Conservation (phyloP, 2,329 filamentous ascomycete species). For the Pseudopyrenochaeta lycopersici region DNA sequence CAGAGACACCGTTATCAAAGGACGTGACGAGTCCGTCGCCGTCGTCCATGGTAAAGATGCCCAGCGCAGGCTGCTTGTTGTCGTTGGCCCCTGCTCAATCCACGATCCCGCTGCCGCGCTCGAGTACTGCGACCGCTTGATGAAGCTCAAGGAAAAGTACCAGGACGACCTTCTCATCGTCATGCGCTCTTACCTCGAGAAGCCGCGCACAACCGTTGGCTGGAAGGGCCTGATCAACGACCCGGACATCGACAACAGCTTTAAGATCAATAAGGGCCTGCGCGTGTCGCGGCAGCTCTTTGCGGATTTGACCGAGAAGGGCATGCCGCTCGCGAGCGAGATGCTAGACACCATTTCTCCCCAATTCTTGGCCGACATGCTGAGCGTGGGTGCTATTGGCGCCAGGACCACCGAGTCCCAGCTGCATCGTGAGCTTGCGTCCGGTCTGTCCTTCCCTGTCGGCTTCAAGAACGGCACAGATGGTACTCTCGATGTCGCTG, state of each 20-base stretch:
- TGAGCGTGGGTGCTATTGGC: conserved; percentile 91
- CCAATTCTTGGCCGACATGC: conserved; percentile 91
- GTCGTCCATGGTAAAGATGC: conserved; percentile 68
- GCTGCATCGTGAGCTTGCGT: conserved; percentile 92
- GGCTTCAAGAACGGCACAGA: conserved; percentile 99
- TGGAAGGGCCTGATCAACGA: conserved; percentile 99
- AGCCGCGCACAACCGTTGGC: conserved; percentile 95
- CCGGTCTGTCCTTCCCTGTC: conserved; percentile 93
- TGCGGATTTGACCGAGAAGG: conserved; percentile 86
- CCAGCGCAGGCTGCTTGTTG: conserved; percentile 72
- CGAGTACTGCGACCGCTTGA: conserved; percentile 87
- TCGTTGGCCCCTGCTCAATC: conserved; percentile 96
- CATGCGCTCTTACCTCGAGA: conserved; percentile 98
- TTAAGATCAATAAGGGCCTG: conserved; percentile 98
- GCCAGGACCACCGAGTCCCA: conserved; percentile 97
- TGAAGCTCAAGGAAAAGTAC: conserved; percentile 86
- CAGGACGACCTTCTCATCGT: conserved; percentile 90
- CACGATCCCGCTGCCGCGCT: conserved; percentile 92
- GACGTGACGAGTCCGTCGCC: conserved; percentile 67
- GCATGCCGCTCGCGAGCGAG: conserved; percentile 96
- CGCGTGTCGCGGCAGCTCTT: conserved; percentile 88
- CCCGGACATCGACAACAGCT: conserved; percentile 96
- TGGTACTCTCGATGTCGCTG: conserved; percentile 85
- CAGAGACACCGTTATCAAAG: conserved; percentile 65
- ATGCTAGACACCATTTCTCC: conserved; percentile 99